phyloP scores from a whole-genome alignment of 805 yeast genomes.

The Ogataea zsoltii region DNA sequence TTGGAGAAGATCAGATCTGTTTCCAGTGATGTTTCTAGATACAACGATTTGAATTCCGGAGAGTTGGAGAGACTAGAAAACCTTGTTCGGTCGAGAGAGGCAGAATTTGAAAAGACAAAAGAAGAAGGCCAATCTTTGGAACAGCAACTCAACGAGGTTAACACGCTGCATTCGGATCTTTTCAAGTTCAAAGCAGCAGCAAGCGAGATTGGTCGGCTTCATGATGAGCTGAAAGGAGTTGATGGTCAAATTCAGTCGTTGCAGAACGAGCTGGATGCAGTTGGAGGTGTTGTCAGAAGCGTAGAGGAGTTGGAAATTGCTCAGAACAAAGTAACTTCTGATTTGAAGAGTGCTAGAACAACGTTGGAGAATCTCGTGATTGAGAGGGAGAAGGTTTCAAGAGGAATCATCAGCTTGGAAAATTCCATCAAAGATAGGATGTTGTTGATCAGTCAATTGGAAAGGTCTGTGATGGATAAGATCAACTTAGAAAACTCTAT shows the following conservation, averaged over 20 bases:
- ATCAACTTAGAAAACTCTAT: constrained; percentile 41
- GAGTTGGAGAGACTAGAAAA: constrained; percentile 2
- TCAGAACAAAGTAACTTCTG: constrained; percentile 39
- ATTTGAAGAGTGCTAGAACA: constrained; percentile 43
- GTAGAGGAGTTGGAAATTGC: constrained; percentile 47
- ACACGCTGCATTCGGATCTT: background rate
- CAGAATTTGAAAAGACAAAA: background rate
- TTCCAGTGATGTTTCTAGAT: constrained; percentile 28
- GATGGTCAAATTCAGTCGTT: constrained; percentile 23
- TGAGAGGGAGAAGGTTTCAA: constrained; percentile 45
- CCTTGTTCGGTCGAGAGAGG: background rate
- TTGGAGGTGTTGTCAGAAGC: constrained; percentile 31
- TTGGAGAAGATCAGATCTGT: constrained; percentile 31
- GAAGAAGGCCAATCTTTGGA: background rate
- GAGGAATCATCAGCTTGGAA: constrained; percentile 48
- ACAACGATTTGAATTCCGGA: constrained; percentile 11
- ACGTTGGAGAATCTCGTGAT: constrained; percentile 36
- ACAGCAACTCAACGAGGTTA: background rate
- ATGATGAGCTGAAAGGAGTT: constrained; percentile 35
- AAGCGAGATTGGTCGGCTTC: constrained; percentile 37
- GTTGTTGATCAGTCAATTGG: constrained; percentile 52
- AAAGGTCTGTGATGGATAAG: constrained; percentile 50
- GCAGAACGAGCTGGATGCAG: constrained; percentile 11
- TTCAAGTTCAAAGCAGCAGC: constrained; percentile 25
- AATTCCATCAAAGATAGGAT: constrained; percentile 52